Evolutionary conservation across 768 basidiomycete genomes (phyloP).

Genomic region (Rhodosporidiobolus sp.): DNA sequence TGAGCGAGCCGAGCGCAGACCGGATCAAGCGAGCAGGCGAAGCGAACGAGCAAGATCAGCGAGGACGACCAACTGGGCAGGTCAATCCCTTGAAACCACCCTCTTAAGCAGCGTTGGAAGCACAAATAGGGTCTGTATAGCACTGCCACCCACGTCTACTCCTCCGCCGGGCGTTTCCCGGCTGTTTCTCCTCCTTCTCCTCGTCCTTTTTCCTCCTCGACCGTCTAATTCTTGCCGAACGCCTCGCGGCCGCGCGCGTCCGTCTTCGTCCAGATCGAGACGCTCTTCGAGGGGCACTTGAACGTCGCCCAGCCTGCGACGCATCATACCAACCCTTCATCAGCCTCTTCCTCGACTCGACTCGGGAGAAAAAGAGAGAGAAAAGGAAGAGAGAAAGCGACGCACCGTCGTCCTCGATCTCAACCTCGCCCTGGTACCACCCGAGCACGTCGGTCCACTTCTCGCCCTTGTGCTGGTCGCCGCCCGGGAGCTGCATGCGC

Average conservation of each 20-base stretch:
- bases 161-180: no score
- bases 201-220: not conserved
- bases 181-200: no score
- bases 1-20: no score
- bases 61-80: no score
- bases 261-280: conserved; percentile 52
- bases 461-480: conserved; percentile 52
- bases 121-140: no score
- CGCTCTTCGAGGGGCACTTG: conserved; percentile 49
- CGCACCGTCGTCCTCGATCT: conserved; percentile 53
- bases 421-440: conserved; percentile 53
- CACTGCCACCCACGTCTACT: no score
- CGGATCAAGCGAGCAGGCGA: no score
- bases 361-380: not conserved
- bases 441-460: conserved; percentile 55
- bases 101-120: no score
- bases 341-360: not conserved
- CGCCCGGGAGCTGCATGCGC: conserved; percentile 47
- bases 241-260: conserved; percentile 52
- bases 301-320: conserved; percentile 51
- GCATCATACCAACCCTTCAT: not conserved
- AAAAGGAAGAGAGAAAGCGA: not conserved
- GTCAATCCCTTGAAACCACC: no score
- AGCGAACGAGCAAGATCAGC: no score
- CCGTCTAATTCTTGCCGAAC: conserved; percentile 47